Conservation (phyloP, 768 basidiomycete genomes). For the Pulveroboletus ravenelii region DNA sequence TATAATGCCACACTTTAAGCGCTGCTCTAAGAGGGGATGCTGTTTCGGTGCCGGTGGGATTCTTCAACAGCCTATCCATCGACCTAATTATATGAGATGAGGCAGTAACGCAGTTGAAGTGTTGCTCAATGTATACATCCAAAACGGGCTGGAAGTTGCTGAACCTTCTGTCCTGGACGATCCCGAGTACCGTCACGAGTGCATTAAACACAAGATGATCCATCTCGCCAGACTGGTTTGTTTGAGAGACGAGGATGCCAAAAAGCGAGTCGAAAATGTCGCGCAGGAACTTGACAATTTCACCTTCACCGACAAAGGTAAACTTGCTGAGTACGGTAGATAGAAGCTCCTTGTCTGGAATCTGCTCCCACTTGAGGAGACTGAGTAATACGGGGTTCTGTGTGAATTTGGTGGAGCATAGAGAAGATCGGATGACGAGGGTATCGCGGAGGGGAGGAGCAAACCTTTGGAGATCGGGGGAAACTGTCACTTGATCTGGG, state of each 20-base stretch:
- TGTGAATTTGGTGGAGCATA: conserved; percentile 90
- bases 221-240: conserved; percentile 73
- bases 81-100: conserved; percentile 82
- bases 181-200: conserved; percentile 85
- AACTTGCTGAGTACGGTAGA: conserved; percentile 75
- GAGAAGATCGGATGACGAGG: conserved; percentile 76
- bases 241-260: conserved; percentile 72
- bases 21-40: conserved; percentile 81
- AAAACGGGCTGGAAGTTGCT: conserved; percentile 92
- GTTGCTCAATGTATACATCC: conserved; percentile 87
- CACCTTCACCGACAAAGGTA: conserved; percentile 89
- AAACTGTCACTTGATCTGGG: conserved; percentile 53
- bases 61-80: conserved; percentile 75
- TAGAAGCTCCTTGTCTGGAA: conserved; percentile 60
- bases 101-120: conserved; percentile 78
- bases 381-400: conserved; percentile 83
- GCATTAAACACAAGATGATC: conserved; percentile 87
- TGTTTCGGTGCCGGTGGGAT: conserved; percentile 66
- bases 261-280: conserved; percentile 93
- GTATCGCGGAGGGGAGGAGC: conserved; percentile 74
- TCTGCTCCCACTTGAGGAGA: conserved; percentile 75
- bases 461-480: conserved; percentile 57
- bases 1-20: conserved; percentile 94
- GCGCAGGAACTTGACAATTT: conserved; percentile 89
- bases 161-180: conserved; percentile 91